phyloP scores from a whole-genome alignment of 768 basidiomycete species.

The Plicaturopsis crispa region DNA sequence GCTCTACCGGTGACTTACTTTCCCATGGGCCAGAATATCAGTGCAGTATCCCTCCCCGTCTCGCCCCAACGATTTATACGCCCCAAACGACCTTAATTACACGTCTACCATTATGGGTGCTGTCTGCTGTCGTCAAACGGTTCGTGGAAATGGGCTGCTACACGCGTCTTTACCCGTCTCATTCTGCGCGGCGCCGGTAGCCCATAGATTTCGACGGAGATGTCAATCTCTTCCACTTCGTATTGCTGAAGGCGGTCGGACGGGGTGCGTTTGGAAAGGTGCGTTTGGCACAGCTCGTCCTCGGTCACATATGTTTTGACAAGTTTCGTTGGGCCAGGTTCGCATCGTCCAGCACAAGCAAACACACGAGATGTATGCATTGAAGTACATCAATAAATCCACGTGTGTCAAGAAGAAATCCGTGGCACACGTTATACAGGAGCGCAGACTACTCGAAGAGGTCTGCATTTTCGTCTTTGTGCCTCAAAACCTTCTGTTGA shows the following conservation, averaged over 20 bases:
- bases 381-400: constrained; percentile 99
- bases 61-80: no score
- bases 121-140: constrained; percentile 79
- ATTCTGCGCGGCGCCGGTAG: constrained; percentile 32
- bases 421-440: constrained; percentile 95
- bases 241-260: constrained; percentile 90
- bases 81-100: no score
- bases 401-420: constrained; percentile 99
- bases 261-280: constrained; percentile 99
- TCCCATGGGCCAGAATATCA: no score
- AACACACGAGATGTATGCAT: constrained; percentile 90
- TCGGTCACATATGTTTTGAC: constrained; percentile 1
- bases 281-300: constrained; percentile 10
- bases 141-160: constrained; percentile 23
- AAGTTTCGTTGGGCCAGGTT: constrained; percentile 51
- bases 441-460: constrained; percentile 92
- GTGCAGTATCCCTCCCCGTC: no score
- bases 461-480: constrained; percentile 29
- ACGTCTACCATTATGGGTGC: constrained; percentile 57
- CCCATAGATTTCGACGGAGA: constrained; percentile 95
- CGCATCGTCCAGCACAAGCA: constrained; percentile 99
- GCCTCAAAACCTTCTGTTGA: constrained; percentile 6
- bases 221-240: constrained; percentile 95
- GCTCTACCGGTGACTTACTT: no score
- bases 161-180: neutral